Conservation (phyloP, 306 rosid species). For the Quercus rubra region DNA sequence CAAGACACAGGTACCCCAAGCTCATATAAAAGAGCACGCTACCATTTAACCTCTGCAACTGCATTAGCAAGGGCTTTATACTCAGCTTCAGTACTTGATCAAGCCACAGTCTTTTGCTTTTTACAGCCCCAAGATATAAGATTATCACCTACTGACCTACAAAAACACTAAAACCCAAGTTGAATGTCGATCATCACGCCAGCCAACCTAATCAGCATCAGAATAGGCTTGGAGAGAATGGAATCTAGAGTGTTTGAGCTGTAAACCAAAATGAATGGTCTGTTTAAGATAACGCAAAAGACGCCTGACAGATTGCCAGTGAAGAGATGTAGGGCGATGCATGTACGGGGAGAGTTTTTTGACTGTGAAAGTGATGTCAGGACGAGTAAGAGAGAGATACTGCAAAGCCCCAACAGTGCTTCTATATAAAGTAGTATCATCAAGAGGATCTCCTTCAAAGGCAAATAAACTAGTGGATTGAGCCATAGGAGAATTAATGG, state of each 20-base stretch:
- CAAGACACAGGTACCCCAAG: neutral
- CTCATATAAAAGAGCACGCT: neutral
- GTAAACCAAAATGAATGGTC: too few relatives aligned
- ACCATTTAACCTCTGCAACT: neutral
- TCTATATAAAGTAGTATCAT: too few relatives aligned
- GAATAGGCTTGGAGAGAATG: too few relatives aligned
- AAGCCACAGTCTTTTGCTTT: neutral
- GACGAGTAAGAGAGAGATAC: too few relatives aligned
- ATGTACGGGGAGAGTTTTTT: neutral
- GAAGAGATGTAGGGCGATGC: neutral
- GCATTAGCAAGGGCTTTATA: neutral
- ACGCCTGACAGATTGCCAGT: neutral
- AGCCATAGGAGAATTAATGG: neutral
- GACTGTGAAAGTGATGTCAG: too few relatives aligned
- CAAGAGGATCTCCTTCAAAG: neutral
- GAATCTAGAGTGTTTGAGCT: too few relatives aligned
- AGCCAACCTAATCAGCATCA: too few relatives aligned
- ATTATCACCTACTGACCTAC: neutral
- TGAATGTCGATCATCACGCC: too few relatives aligned
- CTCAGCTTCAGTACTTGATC: neutral
- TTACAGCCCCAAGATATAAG: neutral
- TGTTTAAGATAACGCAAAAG: too few relatives aligned
- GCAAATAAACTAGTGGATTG: neutral
- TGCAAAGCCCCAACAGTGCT: too few relatives aligned
- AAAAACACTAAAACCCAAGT: neutral